Percentiles rank a stretch among this genome's conserved stretches.
Evolutionary conservation across 805 yeast genomes (phyloP).

Genomic region (Lipomyces mesembrius): DNA sequence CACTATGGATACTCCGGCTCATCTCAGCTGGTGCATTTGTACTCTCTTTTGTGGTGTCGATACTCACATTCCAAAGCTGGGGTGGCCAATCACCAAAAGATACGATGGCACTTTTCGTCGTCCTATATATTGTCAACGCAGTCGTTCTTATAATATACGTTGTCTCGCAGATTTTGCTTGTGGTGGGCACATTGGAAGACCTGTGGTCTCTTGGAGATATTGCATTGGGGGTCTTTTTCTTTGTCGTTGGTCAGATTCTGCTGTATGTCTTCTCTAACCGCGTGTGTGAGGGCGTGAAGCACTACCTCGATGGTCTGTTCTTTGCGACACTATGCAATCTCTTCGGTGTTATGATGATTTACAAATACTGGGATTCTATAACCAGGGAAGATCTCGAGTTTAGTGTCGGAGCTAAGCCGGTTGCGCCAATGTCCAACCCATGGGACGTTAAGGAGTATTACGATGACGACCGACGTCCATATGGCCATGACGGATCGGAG

Average conservation of each 20-base stretch:
- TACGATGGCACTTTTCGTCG: conserved; percentile 71
- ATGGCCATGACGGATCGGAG: conserved; percentile 31
- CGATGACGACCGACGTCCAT: conserved; percentile 29
- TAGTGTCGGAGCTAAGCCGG: conserved; percentile 63
- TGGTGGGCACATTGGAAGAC: conserved; percentile 68
- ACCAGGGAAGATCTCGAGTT: conserved; percentile 95
- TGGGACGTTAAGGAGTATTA: conserved; percentile 34
- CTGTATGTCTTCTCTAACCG: conserved; percentile 67
- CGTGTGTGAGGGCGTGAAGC: conserved; percentile 74
- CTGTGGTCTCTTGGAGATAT: conserved; percentile 93
- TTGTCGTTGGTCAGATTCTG: conserved; percentile 78
- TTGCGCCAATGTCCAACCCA: conserved; percentile 44
- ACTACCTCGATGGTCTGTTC: conserved; percentile 88
- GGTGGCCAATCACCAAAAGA: conserved; percentile 53
- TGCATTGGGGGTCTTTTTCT: conserved; percentile 68
- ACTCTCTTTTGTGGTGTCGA: conserved; percentile 66
- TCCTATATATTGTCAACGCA: conserved; percentile 74
- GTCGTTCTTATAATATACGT: conserved; percentile 65
- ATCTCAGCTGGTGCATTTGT: conserved; percentile 63
- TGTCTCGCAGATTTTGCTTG: conserved; percentile 68
- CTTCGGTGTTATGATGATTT: conserved; percentile 89
- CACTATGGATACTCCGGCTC: conserved; percentile 62
- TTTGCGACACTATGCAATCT: conserved; percentile 81
- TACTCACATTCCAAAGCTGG: conserved; percentile 74
- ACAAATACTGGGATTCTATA: conserved; percentile 95